Conservation (phyloP, 1,139 yeast genomes). For the Nakaseomyces uthaithaninus region DNA sequence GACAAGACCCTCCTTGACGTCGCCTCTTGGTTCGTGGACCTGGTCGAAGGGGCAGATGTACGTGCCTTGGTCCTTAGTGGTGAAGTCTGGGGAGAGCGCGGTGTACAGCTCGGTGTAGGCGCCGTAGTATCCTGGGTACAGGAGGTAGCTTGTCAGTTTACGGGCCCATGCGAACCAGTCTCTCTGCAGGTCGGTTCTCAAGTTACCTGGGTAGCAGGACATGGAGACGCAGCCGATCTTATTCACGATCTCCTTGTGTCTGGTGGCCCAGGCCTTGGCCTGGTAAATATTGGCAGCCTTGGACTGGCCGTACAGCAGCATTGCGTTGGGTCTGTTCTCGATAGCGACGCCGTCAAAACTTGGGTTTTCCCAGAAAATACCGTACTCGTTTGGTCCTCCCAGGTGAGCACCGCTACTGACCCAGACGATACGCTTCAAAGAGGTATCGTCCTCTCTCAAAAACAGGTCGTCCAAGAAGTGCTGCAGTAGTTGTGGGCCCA, state of each 20-base stretch:
- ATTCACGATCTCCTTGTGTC: constrained; percentile 30
- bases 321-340: constrained; percentile 20
- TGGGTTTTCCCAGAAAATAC: constrained; percentile 38
- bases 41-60: constrained; percentile 30
- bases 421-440: constrained; percentile 39
- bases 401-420: constrained; percentile 39
- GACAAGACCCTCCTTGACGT: constrained; percentile 20
- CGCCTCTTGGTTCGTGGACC: constrained; percentile 26
- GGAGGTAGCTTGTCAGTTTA: constrained; percentile 12
- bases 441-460: constrained; percentile 22
- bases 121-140: constrained; percentile 34
- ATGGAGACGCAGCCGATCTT: constrained; percentile 34
- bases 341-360: constrained; percentile 27
- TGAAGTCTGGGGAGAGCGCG: constrained; percentile 35
- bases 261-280: constrained; percentile 38
- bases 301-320: constrained; percentile 36
- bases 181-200: constrained; percentile 39
- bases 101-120: constrained; percentile 39
- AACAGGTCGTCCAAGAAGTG: constrained; percentile 39
- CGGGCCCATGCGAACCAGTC: constrained; percentile 18
- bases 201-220: constrained; percentile 43
- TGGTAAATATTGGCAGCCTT: constrained; percentile 41
- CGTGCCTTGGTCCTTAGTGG: constrained; percentile 32
- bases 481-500: constrained; percentile 45
- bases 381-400: constrained; percentile 34